Percentiles rank a stretch among this genome's conserved stretches.
phyloP scores from a whole-genome alignment of 2,329 filamentous ascomycete genomes.

The Tolypocladium inflatum region DNA sequence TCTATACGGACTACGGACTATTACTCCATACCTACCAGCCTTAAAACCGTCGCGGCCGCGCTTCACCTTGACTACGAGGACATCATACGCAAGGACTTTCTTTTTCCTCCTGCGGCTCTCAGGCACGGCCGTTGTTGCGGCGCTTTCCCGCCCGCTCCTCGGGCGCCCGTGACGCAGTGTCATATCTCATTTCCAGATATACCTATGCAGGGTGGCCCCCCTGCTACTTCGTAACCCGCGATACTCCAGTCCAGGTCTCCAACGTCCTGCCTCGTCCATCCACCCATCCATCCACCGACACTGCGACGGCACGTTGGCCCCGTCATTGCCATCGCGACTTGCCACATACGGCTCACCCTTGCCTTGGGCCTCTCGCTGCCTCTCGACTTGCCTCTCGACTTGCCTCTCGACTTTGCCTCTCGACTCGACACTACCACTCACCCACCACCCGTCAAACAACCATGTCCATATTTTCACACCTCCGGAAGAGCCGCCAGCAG shows the following conservation, averaged over 20 bases:
- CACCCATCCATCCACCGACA: neutral
- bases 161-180: neutral
- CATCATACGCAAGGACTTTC: neutral
- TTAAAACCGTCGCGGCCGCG: neutral
- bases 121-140: neutral
- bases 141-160: neutral
- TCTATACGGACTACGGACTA: neutral
- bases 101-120: neutral
- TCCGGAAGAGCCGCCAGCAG: constrained; percentile 42
- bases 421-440: neutral
- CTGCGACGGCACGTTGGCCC: neutral
- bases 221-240: neutral
- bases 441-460: neutral
- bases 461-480: constrained; percentile 50
- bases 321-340: neutral
- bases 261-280: neutral
- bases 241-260: neutral
- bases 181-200: neutral
- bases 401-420: neutral
- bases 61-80: neutral
- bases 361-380: neutral
- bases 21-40: too few species aligned
- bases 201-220: neutral
- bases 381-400: neutral
- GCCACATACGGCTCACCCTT: neutral